These are phyloP conservation scores for Phytophthora palmivora DNA, from an alignment of 352 stramenopile genomes.

Conservation along the genomic window DNA sequence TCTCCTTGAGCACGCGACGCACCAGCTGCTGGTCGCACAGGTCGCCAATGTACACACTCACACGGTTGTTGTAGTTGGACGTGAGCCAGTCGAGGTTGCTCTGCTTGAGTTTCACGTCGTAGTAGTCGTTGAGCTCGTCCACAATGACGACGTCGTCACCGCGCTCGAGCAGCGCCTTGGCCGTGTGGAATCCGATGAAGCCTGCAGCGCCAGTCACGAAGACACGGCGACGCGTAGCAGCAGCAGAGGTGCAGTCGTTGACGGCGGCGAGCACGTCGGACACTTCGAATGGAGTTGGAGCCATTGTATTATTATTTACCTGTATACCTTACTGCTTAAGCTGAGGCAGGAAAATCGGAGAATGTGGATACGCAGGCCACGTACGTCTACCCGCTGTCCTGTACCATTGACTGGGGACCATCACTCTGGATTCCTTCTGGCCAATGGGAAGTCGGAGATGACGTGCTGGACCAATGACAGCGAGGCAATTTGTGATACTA, in stretches of 20 bases:
- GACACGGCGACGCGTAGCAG: too few species aligned
- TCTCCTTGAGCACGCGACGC: too few species aligned
- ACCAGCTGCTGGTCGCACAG: too few species aligned
- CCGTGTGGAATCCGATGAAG: too few species aligned
- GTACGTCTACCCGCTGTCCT: too few species aligned
- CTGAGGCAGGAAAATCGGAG: slow-evolving; percentile 3
- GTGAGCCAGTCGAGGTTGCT: slow-evolving; percentile 92
- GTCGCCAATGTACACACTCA: too few species aligned
- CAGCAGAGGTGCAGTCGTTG: too few species aligned
- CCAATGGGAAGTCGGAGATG: slow-evolving; percentile 6
- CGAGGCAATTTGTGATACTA: slow-evolving; percentile 11
- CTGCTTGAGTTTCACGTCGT: slow-evolving; percentile 97
- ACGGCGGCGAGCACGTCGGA: slow-evolving; percentile 20
- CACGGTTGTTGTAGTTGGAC: slow-evolving; percentile 53
- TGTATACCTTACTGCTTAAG: slow-evolving; percentile 3
- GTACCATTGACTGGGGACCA: slow-evolving; percentile 15
- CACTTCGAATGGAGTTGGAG: slow-evolving; percentile 35
- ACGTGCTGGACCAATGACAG: slow-evolving; percentile 14
- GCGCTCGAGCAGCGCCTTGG: too few species aligned
- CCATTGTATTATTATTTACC: not conserved
- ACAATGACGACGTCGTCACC: too few species aligned
- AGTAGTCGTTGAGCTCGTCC: too few species aligned
- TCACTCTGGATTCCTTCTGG: slow-evolving; percentile 3
- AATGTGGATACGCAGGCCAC: too few species aligned
- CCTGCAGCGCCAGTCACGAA: too few species aligned